Evolutionary conservation across 1,139 yeast genomes (phyloP).

Genomic region (Sugiyamaella paludigena): DNA sequence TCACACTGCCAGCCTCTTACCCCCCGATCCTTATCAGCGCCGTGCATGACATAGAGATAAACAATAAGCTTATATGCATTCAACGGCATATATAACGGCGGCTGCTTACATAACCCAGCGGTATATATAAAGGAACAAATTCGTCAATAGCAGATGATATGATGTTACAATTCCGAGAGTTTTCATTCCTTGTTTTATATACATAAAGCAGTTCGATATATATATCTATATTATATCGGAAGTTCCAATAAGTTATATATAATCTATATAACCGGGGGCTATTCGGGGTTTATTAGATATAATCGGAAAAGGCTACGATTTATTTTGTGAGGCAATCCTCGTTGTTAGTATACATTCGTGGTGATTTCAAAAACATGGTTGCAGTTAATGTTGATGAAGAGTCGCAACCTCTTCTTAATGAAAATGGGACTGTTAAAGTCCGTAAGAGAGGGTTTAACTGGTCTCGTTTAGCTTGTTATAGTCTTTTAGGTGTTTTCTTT

Average conservation of each 20-base stretch:
- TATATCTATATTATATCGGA: no score
- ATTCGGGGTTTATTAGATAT: background rate
- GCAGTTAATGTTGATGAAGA: slow-evolving; percentile 7
- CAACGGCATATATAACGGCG: no score
- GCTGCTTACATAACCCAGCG: no score
- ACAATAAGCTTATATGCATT: no score
- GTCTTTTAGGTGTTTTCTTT: slow-evolving; percentile 53
- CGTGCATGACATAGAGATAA: slow-evolving; percentile 1
- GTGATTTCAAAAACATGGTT: background rate
- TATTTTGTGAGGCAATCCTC: no score
- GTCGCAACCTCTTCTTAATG: slow-evolving; percentile 10
- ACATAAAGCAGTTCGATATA: no score
- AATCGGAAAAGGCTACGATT: background rate
- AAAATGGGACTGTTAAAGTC: background rate
- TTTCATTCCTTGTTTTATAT: no score
- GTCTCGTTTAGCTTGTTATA: slow-evolving; percentile 18
- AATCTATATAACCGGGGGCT: background rate
- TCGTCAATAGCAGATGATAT: no score
- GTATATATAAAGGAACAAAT: no score
- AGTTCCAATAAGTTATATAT: no score
- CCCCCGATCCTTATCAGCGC: slow-evolving; percentile 6
- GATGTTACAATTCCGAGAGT: no score
- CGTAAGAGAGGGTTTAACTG: slow-evolving; percentile 11
- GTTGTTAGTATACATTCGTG: no score
- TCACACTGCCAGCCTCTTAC: background rate